Evolutionary conservation across 352 stramenopile species (phyloP).

Genomic region (Globisporangium alternatum): DNA sequence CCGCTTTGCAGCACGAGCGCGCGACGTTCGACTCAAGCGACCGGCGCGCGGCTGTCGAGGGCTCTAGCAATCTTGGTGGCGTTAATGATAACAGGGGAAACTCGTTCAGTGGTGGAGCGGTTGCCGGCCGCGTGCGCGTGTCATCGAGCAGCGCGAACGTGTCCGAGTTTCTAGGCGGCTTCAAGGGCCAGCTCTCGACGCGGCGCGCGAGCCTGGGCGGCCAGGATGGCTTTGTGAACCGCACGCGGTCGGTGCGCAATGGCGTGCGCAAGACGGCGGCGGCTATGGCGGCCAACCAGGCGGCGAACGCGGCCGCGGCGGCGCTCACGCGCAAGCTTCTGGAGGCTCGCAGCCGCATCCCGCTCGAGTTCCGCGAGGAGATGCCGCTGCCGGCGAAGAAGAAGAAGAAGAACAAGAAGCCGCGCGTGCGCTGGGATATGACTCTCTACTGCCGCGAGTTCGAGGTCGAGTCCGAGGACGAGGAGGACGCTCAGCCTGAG

Average conservation of each 20-base stretch:
- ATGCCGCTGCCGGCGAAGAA: constrained; percentile 27
- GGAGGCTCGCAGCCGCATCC: constrained; percentile 50
- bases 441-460: constrained; percentile 49
- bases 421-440: constrained; percentile 43
- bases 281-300: constrained; percentile 21
- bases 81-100: background rate
- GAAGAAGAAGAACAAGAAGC: constrained; percentile 38
- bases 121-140: constrained; percentile 35
- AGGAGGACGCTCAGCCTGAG: constrained; percentile 28
- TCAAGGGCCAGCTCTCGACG: constrained; percentile 45
- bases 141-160: constrained; percentile 45
- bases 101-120: constrained; percentile 16
- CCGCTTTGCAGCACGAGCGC: constrained; percentile 9
- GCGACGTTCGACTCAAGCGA: constrained; percentile 13
- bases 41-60: background rate
- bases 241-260: constrained; percentile 41
- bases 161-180: constrained; percentile 65
- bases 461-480: constrained; percentile 54
- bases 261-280: constrained; percentile 34
- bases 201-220: constrained; percentile 24
- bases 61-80: too few relatives aligned
- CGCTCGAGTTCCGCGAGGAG: constrained; percentile 54
- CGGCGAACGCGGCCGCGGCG: constrained; percentile 18
- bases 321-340: constrained; percentile 45
- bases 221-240: constrained; percentile 35